A percentile compares a stretch with the other conserved stretches of the same genome.
Evolutionary conservation across 768 basidiomycete genomes (phyloP).

Genomic region (Amanita subjunquillea): DNA sequence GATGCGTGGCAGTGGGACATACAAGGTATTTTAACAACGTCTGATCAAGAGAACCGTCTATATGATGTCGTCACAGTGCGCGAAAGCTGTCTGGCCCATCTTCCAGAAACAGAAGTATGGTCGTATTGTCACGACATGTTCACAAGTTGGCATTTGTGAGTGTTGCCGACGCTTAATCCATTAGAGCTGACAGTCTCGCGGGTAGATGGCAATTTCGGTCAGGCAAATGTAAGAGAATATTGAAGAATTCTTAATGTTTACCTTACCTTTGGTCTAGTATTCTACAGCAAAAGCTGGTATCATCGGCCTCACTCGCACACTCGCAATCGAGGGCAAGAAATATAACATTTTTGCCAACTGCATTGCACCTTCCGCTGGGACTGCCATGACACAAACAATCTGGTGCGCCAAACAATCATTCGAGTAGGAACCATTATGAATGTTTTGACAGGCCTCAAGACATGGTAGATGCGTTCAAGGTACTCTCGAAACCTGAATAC

Average conservation of each 20-base stretch:
- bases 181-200: background rate
- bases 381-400: conserved; percentile 83
- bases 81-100: conserved; percentile 91
- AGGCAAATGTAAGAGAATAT: conserved; percentile 58
- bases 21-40: conserved; percentile 44
- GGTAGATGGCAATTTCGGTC: conserved; percentile 89
- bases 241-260: background rate
- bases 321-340: conserved; percentile 86
- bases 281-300: conserved; percentile 90
- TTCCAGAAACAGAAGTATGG: conserved; percentile 97
- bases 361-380: conserved; percentile 82
- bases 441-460: conserved; percentile 53
- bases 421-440: background rate
- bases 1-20: conserved; percentile 53
- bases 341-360: conserved; percentile 86
- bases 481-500: conserved; percentile 12
- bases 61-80: conserved; percentile 42
- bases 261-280: conserved; percentile 37
- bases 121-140: conserved; percentile 89
- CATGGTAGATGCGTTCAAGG: conserved; percentile 87
- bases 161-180: conserved; percentile 7
- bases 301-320: conserved; percentile 79
- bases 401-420: conserved; percentile 32
- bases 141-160: conserved; percentile 87
- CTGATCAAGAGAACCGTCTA: background rate